Conservation (phyloP, 2,329 filamentous ascomycete genomes). For the Hypoxylon sp. region DNA sequence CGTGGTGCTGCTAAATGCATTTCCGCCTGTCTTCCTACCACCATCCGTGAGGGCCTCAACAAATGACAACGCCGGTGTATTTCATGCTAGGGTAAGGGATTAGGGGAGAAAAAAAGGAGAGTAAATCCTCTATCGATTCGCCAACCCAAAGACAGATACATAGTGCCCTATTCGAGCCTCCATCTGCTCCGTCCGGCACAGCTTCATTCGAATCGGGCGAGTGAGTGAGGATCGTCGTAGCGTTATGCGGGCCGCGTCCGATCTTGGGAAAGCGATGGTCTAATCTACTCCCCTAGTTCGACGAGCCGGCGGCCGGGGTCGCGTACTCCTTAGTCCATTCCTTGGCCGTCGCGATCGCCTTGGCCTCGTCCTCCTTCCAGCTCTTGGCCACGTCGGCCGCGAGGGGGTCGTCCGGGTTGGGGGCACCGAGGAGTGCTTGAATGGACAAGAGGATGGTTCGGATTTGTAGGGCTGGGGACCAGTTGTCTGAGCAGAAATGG, state of each 20-base stretch:
- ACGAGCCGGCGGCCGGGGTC: slow-evolving; percentile 57
- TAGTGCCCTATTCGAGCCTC: no score
- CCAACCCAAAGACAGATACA: neutral
- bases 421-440: slow-evolving; percentile 93
- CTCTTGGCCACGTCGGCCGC: slow-evolving; percentile 97
- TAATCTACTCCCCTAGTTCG: slow-evolving; percentile 40
- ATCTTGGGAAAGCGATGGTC: neutral
- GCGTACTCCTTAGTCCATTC: slow-evolving; percentile 94
- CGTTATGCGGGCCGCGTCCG: neutral
- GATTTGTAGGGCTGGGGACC: slow-evolving; percentile 98
- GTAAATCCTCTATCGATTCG: neutral
- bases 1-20: slow-evolving; percentile 26
- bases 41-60: slow-evolving; percentile 6
- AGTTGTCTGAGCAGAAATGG: slow-evolving; percentile 78
- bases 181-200: neutral
- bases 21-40: slow-evolving; percentile 6
- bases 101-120: neutral
- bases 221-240: neutral
- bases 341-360: slow-evolving; percentile 89
- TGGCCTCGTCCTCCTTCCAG: slow-evolving; percentile 96
- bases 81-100: slow-evolving; percentile 17
- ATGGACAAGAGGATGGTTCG: slow-evolving; percentile 98
- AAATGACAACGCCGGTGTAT: slow-evolving; percentile 25
- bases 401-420: slow-evolving; percentile 98
- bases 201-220: neutral